A percentile compares a stretch with the other conserved stretches of the same genome.
phyloP scores from a whole-genome alignment of 78 protist genomes.

The Protostelium mycophagum region DNA sequence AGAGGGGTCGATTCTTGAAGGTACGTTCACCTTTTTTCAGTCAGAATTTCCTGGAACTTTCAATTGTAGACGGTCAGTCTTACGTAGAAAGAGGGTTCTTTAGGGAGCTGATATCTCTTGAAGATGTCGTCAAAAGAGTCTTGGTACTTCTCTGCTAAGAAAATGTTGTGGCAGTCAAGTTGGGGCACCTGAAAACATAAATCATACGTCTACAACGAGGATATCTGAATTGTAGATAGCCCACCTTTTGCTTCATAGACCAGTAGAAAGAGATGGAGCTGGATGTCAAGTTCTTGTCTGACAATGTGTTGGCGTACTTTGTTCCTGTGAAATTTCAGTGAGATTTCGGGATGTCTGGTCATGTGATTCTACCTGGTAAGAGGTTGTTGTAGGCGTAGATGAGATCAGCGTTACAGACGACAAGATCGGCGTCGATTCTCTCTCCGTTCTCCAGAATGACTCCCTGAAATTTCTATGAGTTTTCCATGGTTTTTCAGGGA shows the following conservation, averaged over 20 bases:
- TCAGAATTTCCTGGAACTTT: too few species aligned
- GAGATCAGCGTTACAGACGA: background rate
- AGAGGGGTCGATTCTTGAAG: background rate
- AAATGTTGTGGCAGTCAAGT: background rate
- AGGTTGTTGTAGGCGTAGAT: background rate
- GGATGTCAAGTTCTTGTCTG: background rate
- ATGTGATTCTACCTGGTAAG: background rate
- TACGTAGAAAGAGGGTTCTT: background rate
- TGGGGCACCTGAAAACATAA: background rate
- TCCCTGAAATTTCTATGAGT: too few species aligned
- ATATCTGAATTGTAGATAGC: background rate
- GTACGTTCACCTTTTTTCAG: too few species aligned
- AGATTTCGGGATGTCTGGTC: too few species aligned
- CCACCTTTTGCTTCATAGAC: background rate
- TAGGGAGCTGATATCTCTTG: background rate
- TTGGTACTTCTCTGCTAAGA: background rate
- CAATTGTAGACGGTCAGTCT: too few species aligned
- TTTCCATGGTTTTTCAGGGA: too few species aligned
- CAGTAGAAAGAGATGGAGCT: background rate
- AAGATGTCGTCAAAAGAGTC: background rate
- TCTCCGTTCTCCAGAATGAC: background rate
- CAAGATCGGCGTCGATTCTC: background rate
- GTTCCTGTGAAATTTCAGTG: background rate
- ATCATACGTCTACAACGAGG: too few species aligned
- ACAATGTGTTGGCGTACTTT: background rate